Base-by-base conservation (phyloP, 768 basidiomycete species). In the Mycena olivaceomarginata region DNA sequence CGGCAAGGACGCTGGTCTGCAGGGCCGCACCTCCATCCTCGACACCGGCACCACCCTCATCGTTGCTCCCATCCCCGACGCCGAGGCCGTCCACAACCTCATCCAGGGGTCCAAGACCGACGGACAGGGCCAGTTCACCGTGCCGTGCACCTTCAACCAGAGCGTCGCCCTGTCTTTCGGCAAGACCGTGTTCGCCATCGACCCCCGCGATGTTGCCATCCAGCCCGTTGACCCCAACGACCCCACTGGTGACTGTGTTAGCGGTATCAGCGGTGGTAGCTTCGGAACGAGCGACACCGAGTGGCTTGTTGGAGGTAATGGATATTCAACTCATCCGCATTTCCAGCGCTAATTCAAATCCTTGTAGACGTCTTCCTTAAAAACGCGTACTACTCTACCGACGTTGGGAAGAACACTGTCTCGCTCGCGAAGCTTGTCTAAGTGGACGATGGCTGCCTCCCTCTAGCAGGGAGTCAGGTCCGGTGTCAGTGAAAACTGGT, bases 11-110 rank as follows among this genome's bases (percentile, higher is more conserved):
- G 82, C 87, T 56, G 89, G 90, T 7, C 85, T 95, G 57, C 76
- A 81, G 18, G 90, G 90, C 67, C 94, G 95, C 81, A 94, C 94
- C 22, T 93, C 95, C 65, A 95, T 97, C 80, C 86, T 93, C 72
- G 93, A 93, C 83, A 92, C 89, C 74, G 93, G 91, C 67, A 91
- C 91, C 77, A 91, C 91, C 46, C 86, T 92, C 79, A 87, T 90
- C 74, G 83, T 93, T 56, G 89, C 88, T 11, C 89, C 91, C 62
- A 66, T 82, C 2, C 67, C 67, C 9, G 88, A 87, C 40, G 90
- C 88, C n/a, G 66, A 59, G 2, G 85, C 88, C 25, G 80, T 91
- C 63, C 90, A 90, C 81, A 20, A 82, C n/a, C 77, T 82, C 71
- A 91, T 92, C 74, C 79, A 81, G 22, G 90, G 90, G 31, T 82